Conservation (phyloP, 1,284 basidiomycete species). For the Malassezia globosa region DNA sequence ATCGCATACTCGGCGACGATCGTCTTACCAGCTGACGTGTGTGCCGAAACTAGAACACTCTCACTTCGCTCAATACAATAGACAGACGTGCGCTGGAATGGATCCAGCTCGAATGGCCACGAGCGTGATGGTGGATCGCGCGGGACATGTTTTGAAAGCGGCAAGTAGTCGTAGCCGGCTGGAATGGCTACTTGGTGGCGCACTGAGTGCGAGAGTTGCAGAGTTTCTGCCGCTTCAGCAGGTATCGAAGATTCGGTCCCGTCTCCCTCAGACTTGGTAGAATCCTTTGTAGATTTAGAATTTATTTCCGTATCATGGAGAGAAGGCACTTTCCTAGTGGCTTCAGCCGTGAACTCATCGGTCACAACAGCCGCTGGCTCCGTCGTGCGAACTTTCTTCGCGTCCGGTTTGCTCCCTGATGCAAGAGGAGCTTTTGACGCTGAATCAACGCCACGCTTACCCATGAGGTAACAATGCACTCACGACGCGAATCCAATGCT, state of each 20-base stretch:
- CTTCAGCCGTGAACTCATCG: slow-evolving; percentile 31
- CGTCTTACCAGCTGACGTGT: slow-evolving; percentile 95
- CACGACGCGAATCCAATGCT: too few species aligned
- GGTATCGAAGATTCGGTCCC: slow-evolving; percentile 11
- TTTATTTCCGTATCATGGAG: neutral
- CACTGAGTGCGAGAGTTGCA: slow-evolving; percentile 50
- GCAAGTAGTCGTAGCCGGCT: slow-evolving; percentile 76
- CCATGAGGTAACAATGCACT: too few species aligned
- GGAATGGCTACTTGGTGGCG: slow-evolving; percentile 92
- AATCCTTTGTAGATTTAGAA: neutral
- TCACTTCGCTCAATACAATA: slow-evolving; percentile 93
- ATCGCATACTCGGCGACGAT: slow-evolving; percentile 99
- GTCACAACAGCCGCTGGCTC: slow-evolving; percentile 29
- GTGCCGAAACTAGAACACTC: slow-evolving; percentile 94
- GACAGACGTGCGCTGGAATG: slow-evolving; percentile 90
- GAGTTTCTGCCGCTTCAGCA: slow-evolving; percentile 19
- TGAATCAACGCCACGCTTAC: neutral
- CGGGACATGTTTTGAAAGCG: slow-evolving; percentile 83
- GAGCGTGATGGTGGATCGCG: slow-evolving; percentile 77
- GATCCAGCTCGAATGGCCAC: slow-evolving; percentile 94
- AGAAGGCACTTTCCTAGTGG: slow-evolving; percentile 17
- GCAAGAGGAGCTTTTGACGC: neutral
- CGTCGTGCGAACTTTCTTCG: slow-evolving; percentile 18
- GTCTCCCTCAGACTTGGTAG: too few species aligned
- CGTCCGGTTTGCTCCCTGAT: neutral